Evolutionary conservation across 306 rosid species (phyloP).

Genomic region (Echinosophora koreensis): DNA sequence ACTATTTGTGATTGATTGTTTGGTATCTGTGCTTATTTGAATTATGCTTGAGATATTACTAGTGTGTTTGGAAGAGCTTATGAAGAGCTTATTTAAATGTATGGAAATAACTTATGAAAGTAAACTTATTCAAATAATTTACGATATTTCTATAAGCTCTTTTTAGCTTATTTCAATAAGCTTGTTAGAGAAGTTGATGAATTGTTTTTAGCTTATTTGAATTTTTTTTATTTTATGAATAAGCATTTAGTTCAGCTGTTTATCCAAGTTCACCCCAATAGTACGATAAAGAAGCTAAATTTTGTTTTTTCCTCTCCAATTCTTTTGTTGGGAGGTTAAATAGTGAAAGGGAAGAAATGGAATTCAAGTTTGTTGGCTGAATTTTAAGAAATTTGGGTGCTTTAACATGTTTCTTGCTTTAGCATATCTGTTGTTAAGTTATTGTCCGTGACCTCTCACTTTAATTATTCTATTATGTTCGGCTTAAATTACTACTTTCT

Average conservation of each 20-base stretch:
- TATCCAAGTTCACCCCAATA: neutral
- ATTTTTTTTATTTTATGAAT: too few species aligned
- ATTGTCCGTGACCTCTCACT: constrained; percentile 21
- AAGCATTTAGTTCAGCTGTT: too few species aligned
- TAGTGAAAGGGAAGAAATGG: neutral
- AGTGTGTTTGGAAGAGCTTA: neutral
- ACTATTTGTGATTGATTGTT: constrained; percentile 11
- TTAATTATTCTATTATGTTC: constrained; percentile 27
- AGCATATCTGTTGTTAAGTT: constrained; percentile 8
- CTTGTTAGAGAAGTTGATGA: too few species aligned
- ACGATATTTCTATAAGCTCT: too few species aligned
- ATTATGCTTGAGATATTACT: constrained; percentile 9
- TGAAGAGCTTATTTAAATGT: too few species aligned
- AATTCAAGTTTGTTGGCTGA: constrained; percentile 23
- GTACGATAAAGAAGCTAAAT: constrained; percentile 19
- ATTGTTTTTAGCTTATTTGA: too few species aligned
- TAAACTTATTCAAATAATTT: too few species aligned
- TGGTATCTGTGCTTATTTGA: neutral
- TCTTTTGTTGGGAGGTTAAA: neutral
- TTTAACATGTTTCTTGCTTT: constrained; percentile 36
- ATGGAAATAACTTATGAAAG: too few species aligned
- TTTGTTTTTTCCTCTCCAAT: neutral
- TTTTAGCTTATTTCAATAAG: too few species aligned
- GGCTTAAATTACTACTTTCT: constrained; percentile 14
- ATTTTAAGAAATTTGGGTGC: constrained; percentile 11